Evolutionary conservation across 108 stramenopile genomes (phyloP).

Genomic region (Cylindrotheca fusiformis): DNA sequence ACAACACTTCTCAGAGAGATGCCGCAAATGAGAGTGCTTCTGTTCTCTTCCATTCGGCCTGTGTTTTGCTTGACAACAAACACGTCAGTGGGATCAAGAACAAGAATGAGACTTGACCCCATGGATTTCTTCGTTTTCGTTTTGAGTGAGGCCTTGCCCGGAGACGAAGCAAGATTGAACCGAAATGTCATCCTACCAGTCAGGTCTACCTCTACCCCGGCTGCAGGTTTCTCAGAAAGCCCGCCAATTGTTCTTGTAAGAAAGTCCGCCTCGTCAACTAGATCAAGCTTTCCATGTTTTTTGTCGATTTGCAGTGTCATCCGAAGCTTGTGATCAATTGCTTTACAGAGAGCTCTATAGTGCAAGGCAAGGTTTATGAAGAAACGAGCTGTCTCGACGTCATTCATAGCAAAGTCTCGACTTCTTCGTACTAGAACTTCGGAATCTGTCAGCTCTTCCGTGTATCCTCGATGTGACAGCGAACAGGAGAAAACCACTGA

Average conservation of each 20-base stretch:
- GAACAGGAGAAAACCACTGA: constrained; percentile 16
- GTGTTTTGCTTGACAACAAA: constrained; percentile 47
- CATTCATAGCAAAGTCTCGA: constrained; percentile 31
- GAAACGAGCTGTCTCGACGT: constrained; percentile 54
- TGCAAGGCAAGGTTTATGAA: constrained; percentile 53
- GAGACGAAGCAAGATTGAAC: constrained; percentile 26
- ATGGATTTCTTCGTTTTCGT: background rate
- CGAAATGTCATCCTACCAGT: constrained; percentile 68
- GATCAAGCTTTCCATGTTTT: constrained; percentile 3
- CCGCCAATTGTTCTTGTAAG: constrained; percentile 54
- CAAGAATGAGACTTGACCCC: constrained; percentile 26
- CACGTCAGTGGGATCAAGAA: constrained; percentile 71
- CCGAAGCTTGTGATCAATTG: constrained; percentile 18
- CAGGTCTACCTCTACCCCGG: constrained; percentile 66
- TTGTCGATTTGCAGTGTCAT: background rate
- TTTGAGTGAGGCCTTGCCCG: background rate
- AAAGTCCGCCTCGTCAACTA: constrained; percentile 56
- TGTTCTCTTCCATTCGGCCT: constrained; percentile 29
- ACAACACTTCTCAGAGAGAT: constrained; percentile 62
- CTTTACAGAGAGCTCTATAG: constrained; percentile 53
- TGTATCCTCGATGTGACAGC: constrained; percentile 23
- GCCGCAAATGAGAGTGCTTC: constrained; percentile 47
- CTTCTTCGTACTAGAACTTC: constrained; percentile 42
- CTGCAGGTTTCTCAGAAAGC: constrained; percentile 29
- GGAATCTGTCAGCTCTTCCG: constrained; percentile 12